phyloP scores from a whole-genome alignment of 1,284 basidiomycete genomes.

The Dichomitus squalens region DNA sequence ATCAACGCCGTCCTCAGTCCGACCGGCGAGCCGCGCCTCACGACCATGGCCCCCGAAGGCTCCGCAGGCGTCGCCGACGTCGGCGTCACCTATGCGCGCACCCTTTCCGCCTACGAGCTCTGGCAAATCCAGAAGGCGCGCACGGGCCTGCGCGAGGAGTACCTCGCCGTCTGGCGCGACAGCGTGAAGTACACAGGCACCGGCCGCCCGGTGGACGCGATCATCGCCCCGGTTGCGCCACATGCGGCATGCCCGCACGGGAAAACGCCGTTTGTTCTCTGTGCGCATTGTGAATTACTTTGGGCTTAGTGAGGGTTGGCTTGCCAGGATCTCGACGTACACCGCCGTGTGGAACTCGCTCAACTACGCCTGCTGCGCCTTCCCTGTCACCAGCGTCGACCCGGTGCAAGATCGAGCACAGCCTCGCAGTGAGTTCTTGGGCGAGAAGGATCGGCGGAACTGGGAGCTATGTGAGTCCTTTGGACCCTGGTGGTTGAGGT shows the following conservation, averaged over 20 bases:
- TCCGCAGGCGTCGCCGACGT: conserved; percentile 20
- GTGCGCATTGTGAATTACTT: neutral
- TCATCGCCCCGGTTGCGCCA: conserved; percentile 58
- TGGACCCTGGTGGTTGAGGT: neutral
- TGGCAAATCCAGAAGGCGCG: conserved; percentile 59
- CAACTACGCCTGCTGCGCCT: conserved; percentile 68
- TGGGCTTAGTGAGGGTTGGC: neutral
- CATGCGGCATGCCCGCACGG: conserved; percentile 57
- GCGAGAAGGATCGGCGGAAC: conserved; percentile 41
- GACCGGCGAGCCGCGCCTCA: conserved; percentile 35
- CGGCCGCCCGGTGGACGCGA: conserved; percentile 64
- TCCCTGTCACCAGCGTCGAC: conserved; percentile 70
- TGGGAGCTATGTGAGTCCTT: conserved; percentile 46
- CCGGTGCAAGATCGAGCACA: conserved; percentile 35
- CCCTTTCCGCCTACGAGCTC: conserved; percentile 46
- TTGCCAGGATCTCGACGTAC: conserved; percentile 25
- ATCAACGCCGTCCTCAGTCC: conserved; percentile 38
- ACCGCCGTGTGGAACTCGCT: conserved; percentile 69
- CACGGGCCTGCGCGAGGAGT: conserved; percentile 46
- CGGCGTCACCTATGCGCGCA: conserved; percentile 21
- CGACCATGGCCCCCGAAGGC: conserved; percentile 35
- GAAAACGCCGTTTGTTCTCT: conserved; percentile 41
- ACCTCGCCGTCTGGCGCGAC: conserved; percentile 59
- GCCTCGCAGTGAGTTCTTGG: conserved; percentile 37
- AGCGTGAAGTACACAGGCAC: conserved; percentile 52